Evolutionary conservation across 805 yeast species (phyloP), one percentile per base, ranked within the genome.

Genomic region (Teunomyces kruisii): DNA sequence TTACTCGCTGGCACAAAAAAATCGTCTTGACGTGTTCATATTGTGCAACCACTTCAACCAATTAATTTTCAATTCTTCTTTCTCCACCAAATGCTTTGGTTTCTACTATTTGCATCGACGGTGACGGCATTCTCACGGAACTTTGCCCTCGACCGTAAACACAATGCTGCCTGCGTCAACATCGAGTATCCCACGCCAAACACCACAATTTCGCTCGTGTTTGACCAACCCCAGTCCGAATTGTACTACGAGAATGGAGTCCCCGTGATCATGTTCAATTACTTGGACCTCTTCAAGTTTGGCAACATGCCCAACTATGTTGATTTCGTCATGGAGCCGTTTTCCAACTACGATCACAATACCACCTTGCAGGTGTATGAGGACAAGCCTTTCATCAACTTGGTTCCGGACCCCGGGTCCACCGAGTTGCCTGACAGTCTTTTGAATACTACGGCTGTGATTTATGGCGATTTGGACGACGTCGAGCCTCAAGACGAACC

Each of bases 191-290:
- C 36, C 19, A 26, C 13, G 15, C 6, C 29, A 27, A 17, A 43
- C 35, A 49, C 53, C 10, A 6, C 40, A 3, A 32, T 49, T 29
- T 3, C 31, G 2, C 24, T 49, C 14, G 46, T 39, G 30, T 46
- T 49, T 28, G 10, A 19, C 33, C 33, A 35, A 9, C 37, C 44
- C 8, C 32, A 40, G 28, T 7, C 5, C 6, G 41, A 29, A 2
- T 30, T 19, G 17, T 28, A 32, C 24, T 36, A 42, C 32, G 29
- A 39, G n/a, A 42, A 42, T 16, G 46, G 40, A 17, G 24, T 46
- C 19, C 50, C 53, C 5, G 39, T 49, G 13, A 26, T 46, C 15
- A 36, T 49, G 7, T 49, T 46, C 45, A 32, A 49, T 43, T 49
- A 49, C 50, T 36, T 46, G 46, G 53, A 49, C 30, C 26, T 46